A percentile compares a stretch with the other conserved stretches of the same genome.
Evolutionary conservation across 345 rosid genomes (phyloP).

Genomic region (Rhodamnia rubescens): DNA sequence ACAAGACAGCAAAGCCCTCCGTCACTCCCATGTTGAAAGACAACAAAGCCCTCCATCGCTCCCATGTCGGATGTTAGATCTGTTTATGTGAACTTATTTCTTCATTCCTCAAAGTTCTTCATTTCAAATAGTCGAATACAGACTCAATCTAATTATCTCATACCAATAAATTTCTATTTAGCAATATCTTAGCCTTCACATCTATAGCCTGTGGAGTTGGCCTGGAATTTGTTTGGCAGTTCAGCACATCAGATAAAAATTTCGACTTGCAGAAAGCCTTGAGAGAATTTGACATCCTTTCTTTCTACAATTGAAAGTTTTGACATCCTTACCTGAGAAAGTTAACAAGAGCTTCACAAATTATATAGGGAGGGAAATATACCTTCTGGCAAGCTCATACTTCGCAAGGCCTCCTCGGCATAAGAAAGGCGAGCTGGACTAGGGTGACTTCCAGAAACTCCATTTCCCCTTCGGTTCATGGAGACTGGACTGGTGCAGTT

Average conservation of each 20-base stretch:
- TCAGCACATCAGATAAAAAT: background rate
- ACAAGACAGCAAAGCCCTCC: background rate
- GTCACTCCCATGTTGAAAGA: background rate
- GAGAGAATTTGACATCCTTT: background rate
- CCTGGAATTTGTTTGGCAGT: background rate
- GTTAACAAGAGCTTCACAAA: background rate
- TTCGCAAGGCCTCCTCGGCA: conserved; percentile 81
- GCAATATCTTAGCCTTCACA: background rate
- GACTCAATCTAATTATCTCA: background rate
- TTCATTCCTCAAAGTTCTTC: background rate
- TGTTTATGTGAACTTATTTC: background rate
- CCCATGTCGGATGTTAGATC: background rate
- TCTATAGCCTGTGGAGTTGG: background rate
- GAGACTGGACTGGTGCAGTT: conserved; percentile 18
- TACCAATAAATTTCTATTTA: background rate
- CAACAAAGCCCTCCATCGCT: background rate
- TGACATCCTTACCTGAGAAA: background rate
- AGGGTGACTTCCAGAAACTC: conserved; percentile 17
- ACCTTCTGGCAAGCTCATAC: conserved; percentile 92
- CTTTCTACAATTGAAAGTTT: background rate
- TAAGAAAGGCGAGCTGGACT: conserved; percentile 56
- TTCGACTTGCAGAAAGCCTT: background rate
- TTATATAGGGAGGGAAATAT: background rate
- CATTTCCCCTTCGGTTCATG: conserved; percentile 14
- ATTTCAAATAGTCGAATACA: background rate